A percentile compares a stretch with the other conserved stretches of the same genome.
Evolutionary conservation across 805 yeast genomes (phyloP).

Genomic region (Kodamaea sagamina): DNA sequence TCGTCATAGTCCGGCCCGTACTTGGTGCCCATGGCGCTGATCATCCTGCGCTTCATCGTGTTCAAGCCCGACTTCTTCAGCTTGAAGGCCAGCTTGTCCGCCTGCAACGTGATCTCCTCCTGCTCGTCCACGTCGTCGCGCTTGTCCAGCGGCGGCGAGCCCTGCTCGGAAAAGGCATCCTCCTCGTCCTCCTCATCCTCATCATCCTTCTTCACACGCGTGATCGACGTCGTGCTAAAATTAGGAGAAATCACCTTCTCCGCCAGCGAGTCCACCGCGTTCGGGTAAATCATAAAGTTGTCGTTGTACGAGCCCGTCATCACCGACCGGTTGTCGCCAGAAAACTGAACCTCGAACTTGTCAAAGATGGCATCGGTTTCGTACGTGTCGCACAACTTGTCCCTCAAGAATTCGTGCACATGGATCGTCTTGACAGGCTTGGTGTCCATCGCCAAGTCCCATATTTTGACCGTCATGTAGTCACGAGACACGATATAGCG

Average conservation of each 20-base stretch:
- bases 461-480: slow-evolving; percentile 93
- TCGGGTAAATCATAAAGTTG: slow-evolving; percentile 95
- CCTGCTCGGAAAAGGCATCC: slow-evolving; percentile 12
- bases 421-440: slow-evolving; percentile 92
- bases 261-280: slow-evolving; percentile 50
- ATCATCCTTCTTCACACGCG: slow-evolving; percentile 31
- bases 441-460: slow-evolving; percentile 98
- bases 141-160: slow-evolving; percentile 8
- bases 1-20: slow-evolving; percentile 69
- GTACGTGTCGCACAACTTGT: slow-evolving; percentile 92
- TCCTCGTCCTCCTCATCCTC: slow-evolving; percentile 41
- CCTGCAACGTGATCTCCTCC: slow-evolving; percentile 79
- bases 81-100: slow-evolving; percentile 96
- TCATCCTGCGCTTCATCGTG: slow-evolving; percentile 50
- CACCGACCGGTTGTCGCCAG: slow-evolving; percentile 88
- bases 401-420: slow-evolving; percentile 93
- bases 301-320: slow-evolving; percentile 98
- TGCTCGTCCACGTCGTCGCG: slow-evolving; percentile 34
- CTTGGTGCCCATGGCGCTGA: slow-evolving; percentile 46
- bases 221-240: slow-evolving; percentile 18
- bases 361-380: slow-evolving; percentile 98
- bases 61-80: slow-evolving; percentile 59
- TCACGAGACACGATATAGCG: slow-evolving; percentile 95
- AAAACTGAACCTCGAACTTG: slow-evolving; percentile 93
- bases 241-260: slow-evolving; percentile 15